Percentiles rank a stretch among this genome's conserved stretches.
Evolutionary conservation across 179 eudicot species (phyloP).

Genomic region (Carnegiea gigantea): DNA sequence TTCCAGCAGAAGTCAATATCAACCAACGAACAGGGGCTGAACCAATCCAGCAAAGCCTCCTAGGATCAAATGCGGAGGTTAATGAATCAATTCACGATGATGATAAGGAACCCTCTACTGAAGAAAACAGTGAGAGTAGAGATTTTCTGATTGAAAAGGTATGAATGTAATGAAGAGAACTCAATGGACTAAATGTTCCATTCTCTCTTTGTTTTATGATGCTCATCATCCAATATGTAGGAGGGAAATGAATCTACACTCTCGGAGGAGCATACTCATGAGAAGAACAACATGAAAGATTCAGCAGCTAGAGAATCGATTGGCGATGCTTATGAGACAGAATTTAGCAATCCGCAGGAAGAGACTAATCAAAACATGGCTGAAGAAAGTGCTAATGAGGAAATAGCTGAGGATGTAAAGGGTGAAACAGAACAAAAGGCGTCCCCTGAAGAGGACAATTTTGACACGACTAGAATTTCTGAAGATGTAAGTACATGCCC

Average conservation of each 20-base stretch:
- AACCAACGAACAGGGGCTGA: neutral
- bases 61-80: neutral
- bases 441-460: neutral
- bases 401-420: neutral
- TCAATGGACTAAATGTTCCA: neutral
- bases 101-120: no score
- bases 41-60: constrained; percentile 1
- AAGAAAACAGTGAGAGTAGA: neutral
- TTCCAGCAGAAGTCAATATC: neutral
- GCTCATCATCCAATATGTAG: neutral
- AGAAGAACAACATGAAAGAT: no score
- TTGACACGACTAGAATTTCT: no score
- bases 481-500: no score
- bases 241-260: neutral
- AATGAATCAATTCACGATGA: neutral
- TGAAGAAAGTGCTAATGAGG: neutral
- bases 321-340: neutral
- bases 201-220: neutral
- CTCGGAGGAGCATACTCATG: neutral
- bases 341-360: neutral
- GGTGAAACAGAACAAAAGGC: neutral
- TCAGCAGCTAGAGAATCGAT: neutral
- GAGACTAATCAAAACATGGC: neutral
- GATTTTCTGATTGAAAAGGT: neutral
- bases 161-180: neutral